Base-by-base conservation (phyloP, 2,329 filamentous ascomycete species). In the Coleophoma eucalyptorum region DNA sequence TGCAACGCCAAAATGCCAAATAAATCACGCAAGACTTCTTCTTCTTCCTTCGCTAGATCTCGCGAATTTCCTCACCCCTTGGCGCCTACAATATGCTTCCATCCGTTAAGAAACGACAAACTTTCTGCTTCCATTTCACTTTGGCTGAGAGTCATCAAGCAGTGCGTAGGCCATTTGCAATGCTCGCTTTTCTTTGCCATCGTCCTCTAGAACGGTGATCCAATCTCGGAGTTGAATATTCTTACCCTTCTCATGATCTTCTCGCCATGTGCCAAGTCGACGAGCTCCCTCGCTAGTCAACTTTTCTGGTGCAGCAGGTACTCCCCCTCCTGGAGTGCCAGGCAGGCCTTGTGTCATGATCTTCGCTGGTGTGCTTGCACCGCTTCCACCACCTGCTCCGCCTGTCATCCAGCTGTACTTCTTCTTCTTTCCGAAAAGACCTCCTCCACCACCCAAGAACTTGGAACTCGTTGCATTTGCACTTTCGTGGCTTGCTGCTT, bases 221-320 rank as follows among this genome's bases (percentile, higher is more conserved):
- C 91, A 84, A 67, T 97, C 93, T 49, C 93, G 80, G 48, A 96
- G 74, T 71, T 97, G 91, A 44, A 97, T 89, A 21, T 86, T 85
- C 58, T 78, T 80, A 32, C 90, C 90, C 64, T 86, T 87, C 19
- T 86, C 83, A 48, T 82, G 83, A 61, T 90, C 86, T 67, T 97
- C 91, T 52, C 89, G 80, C 79, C 86, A 89, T 15, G 79, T 77
- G n/a, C 89, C 89, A 35, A 90, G 72, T 48, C 83, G 81, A 48
- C 83, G 82, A 20, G 80, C 76, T 15, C 80, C 78, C 33, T 82
- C 79, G 2, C 73, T 76, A 4, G 81, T 81, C 50, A 87, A 60
- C 59, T 65, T 60, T 60, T 69, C 68, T 1, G 66, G 61, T 18
- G 64, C 65, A 20, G 55, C 56, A 38, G 66, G 70, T 31, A 61